These are phyloP conservation scores for Apiotrichum brassicae DNA, from an alignment of 1,284 basidiomycete species.

Conservation along the genomic window DNA sequence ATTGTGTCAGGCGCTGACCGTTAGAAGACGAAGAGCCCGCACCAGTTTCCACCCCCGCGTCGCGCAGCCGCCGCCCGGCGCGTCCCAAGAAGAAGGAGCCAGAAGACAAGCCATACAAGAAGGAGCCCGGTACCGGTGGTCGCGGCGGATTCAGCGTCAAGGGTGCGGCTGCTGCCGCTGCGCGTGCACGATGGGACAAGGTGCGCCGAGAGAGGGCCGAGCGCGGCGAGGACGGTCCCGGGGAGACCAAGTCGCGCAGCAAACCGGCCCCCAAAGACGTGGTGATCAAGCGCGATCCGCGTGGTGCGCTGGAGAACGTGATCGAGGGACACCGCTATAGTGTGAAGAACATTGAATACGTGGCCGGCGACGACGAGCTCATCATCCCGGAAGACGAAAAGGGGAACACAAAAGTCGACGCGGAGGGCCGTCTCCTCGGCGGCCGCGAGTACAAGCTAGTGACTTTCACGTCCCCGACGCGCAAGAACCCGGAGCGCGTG, in stretches of 20 bases:
- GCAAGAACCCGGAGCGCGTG: slow-evolving; percentile 67
- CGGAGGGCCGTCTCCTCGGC: slow-evolving; percentile 72
- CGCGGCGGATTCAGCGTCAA: slow-evolving; percentile 45
- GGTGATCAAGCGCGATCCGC: slow-evolving; percentile 15
- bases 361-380: slow-evolving; percentile 83
- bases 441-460: slow-evolving; percentile 81
- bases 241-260: slow-evolving; percentile 1
- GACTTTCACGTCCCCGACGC: slow-evolving; percentile 74
- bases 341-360: slow-evolving; percentile 65
- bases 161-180: slow-evolving; percentile 42
- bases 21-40: slow-evolving; percentile 7
- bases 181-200: slow-evolving; percentile 43
- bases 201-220: slow-evolving; percentile 36
- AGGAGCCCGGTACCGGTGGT: slow-evolving; percentile 33
- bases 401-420: slow-evolving; percentile 88
- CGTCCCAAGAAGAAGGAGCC: slow-evolving; percentile 8
- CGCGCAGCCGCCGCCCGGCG: slow-evolving; percentile 1
- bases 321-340: slow-evolving; percentile 18
- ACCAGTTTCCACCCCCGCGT: slow-evolving; percentile 4
- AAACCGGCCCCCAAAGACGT: not conserved
- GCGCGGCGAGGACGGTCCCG: slow-evolving; percentile 31
- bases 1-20: slow-evolving; percentile 2
- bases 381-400: slow-evolving; percentile 73
- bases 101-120: slow-evolving; percentile 23
- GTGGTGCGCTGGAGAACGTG: slow-evolving; percentile 24